These are phyloP conservation scores for Jasminum sambac DNA, from an alignment of 257 asterid genomes.

Conservation along the genomic window DNA sequence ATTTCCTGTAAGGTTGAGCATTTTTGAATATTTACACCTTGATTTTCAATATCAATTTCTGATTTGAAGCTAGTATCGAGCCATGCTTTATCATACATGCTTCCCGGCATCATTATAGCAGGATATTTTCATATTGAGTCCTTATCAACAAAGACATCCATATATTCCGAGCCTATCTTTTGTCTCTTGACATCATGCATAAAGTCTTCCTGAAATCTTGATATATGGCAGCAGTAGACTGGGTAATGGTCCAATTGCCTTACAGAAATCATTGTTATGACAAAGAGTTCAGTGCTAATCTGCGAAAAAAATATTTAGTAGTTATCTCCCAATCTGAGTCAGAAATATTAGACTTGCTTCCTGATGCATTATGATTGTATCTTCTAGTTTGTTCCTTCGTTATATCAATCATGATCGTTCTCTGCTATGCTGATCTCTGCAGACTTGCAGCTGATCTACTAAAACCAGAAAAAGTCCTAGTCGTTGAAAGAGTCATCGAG, in stretches of 20 bases:
- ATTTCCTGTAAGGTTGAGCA: background rate
- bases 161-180: background rate
- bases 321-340: background rate
- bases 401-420: background rate
- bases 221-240: background rate
- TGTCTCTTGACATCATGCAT: background rate
- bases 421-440: slow-evolving; percentile 17
- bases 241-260: background rate
- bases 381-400: background rate
- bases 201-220: slow-evolving; percentile 1
- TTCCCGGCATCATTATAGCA: background rate
- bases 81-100: background rate
- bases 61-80: background rate
- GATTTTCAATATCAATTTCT: slow-evolving; percentile 1
- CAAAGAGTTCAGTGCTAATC: background rate
- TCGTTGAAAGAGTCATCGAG: slow-evolving; percentile 92
- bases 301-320: background rate
- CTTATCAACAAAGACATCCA: background rate
- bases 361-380: background rate
- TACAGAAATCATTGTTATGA: background rate
- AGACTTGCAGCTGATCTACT: slow-evolving; percentile 72
- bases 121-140: background rate
- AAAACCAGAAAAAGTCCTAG: slow-evolving; percentile 81
- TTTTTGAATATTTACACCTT: background rate
- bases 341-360: background rate